Evolutionary conservation across 345 rosid genomes (phyloP).

Genomic region (Arabidopsis arenosa): DNA sequence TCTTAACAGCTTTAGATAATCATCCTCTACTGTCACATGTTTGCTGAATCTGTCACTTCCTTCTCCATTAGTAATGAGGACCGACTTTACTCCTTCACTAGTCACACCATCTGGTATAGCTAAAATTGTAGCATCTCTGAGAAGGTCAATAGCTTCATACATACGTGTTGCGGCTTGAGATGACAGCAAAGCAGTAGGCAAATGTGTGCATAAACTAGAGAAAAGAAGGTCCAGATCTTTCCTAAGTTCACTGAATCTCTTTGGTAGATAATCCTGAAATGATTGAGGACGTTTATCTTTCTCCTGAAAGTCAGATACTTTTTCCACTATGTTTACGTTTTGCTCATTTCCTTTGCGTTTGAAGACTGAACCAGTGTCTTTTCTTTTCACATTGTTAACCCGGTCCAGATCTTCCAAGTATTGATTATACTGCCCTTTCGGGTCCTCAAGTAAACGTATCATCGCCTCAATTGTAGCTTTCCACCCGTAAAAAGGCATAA

Average conservation of each 20-base stretch:
- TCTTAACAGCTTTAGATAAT: conserved; percentile 31
- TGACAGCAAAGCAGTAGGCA: conserved; percentile 48
- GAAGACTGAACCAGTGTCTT: conserved; percentile 6
- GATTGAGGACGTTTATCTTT: conserved; percentile 3
- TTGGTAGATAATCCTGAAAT: conserved; percentile 38
- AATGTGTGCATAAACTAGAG: conserved; percentile 45
- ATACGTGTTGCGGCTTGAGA: conserved; percentile 39
- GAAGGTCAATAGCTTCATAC: conserved; percentile 40
- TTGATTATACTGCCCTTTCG: conserved; percentile 24
- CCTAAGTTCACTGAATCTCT: conserved; percentile 29
- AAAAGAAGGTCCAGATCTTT: conserved; percentile 34
- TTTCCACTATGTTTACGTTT: neutral
- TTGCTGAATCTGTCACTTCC: neutral
- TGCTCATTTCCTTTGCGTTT: conserved; percentile 11
- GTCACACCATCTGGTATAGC: conserved; percentile 24
- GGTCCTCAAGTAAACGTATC: conserved; percentile 41
- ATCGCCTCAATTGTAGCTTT: conserved; percentile 29
- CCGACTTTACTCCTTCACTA: conserved; percentile 7
- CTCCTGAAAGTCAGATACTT: conserved; percentile 4
- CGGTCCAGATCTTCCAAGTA: conserved; percentile 18
- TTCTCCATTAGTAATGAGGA: conserved; percentile 21
- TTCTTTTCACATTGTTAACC: neutral
- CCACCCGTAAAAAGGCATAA: conserved; percentile 49
- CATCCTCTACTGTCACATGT: conserved; percentile 10
- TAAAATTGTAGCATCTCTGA: conserved; percentile 27